These are phyloP conservation scores for Andalucia godoyi DNA, from an alignment of 78 protist genomes.

Conservation along the genomic window DNA sequence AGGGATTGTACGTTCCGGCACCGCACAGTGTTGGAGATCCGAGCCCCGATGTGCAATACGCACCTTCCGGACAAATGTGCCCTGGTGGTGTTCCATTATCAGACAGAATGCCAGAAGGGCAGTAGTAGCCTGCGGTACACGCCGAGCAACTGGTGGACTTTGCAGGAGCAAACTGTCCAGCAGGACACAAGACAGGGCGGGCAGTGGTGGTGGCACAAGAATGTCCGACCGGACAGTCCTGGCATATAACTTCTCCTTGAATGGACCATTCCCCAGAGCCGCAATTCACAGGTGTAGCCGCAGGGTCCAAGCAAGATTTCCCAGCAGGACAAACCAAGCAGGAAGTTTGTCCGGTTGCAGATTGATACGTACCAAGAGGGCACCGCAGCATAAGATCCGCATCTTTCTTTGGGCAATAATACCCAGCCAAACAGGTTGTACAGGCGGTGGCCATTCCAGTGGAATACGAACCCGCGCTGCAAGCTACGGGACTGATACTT, in stretches of 20 bases:
- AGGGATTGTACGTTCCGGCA: not conserved
- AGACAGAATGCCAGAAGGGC: no score
- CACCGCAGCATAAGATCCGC: not conserved
- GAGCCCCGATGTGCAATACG: constrained; percentile 10
- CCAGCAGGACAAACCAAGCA: constrained; percentile 11
- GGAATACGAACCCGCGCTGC: not conserved
- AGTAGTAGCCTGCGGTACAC: constrained; percentile 6
- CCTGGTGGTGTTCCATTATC: constrained; percentile 18
- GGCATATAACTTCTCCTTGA: not conserved
- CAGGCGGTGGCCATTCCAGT: not conserved
- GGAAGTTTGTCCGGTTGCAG: not conserved
- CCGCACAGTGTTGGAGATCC: no score
- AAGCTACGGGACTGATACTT: not conserved
- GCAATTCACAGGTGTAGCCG: not conserved
- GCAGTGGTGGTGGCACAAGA: not conserved
- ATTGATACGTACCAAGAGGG: not conserved
- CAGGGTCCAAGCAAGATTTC: not conserved
- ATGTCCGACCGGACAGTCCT: constrained; percentile 7
- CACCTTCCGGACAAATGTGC: constrained; percentile 13
- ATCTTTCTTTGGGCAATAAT: not conserved
- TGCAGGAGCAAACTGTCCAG: not conserved
- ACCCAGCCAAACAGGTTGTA: constrained; percentile 6
- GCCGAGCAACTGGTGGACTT: not conserved
- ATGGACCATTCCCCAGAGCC: not conserved
- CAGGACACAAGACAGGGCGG: not conserved